Base-by-base conservation (phyloP, 805 yeast species). In the Candida parachauliodes region DNA sequence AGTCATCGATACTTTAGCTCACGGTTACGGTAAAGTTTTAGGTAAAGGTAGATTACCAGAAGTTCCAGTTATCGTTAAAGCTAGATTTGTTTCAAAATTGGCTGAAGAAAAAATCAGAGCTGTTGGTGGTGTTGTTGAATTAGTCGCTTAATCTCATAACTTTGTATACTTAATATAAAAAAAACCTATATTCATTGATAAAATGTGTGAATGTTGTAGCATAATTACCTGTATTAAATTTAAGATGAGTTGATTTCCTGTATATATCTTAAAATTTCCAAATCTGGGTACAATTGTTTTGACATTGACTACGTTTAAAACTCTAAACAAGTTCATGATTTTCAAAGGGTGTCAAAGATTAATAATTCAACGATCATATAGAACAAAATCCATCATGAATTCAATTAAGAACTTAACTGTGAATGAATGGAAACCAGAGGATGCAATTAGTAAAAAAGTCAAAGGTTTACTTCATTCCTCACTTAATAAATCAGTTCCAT, bases 91-190 rank as follows among this genome's bases (percentile, higher is more conserved):
- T 62, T 88, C 97, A 62, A 84, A 89, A 78, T 83, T 88, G 70
- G 99, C 99, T 70, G 99, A 93, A 83, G 89, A 93, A 81, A 93
- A 91, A 83, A 93, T 93, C 81, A 88, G 86, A 82, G 98, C 95
- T 70, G 99, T 83, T 70, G 99, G 99, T 79, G 99, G 99, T 86
- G 98, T 86, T 69, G 94, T 93, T 73, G 98, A 93, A 81, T 86
- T 93, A 70, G 76, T 93, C 72, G 99, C 98, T 76, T 93, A 88
- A 84, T 52, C 60, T 36, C 31, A 31, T 7, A 36, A 33, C 27
- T 35, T 24, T 40, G 43, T 40, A 40, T 37, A 40, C 36, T 40
- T 40, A 40, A 40, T 34, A 31, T 20, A 39, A 26, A 25, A 26
- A 16, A 12, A 34, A 27, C 19, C 18, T 15, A 27, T 8, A 27